Evolutionary conservation across 164 flowering plant genomes (phyloP), one percentile per base, ranked within the genome.

Genomic region (Vitis labrusca): DNA sequence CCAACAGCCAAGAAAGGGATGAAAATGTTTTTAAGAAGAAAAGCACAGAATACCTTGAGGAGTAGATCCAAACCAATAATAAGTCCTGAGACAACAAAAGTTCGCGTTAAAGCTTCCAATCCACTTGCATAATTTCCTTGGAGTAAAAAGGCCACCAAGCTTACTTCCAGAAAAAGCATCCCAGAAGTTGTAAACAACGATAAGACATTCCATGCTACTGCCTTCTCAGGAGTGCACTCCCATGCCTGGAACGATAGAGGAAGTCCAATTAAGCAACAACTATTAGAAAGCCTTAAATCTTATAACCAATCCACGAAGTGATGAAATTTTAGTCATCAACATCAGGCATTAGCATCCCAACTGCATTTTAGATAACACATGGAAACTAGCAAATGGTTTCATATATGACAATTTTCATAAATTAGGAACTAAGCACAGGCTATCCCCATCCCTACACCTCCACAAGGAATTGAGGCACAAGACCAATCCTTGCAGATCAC

Each of bases 11-110:
- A 48, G 63, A 13, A 30, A 50, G 53, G 44, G 15, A 1, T 8
- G 44, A 27, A 49, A 37, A 60, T 27, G 15, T 8, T 8, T 14
- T 32, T 10, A 3, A 5, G 59, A 3, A 63, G 15, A 47, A 64
- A 57, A 17, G 1, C 49, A 16, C 44, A 47, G 2, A 44, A 30
- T 79, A 94, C 97, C 97, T 89, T 89, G 50, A 92, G 83, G 64
- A 92, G 79, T 49, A 90, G 52, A 79, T 92, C 97, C 48, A 81
- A 64, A 51, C 88, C 91, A 75, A 92, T 91, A 76, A 91, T 61
- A 23, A 84, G 32, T 55, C 94, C 97, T 9, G 99, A 92, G 68
- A 91, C 71, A 27, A 81, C 71, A 73, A 92, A 92, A 16, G 95
- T 88, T 15, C 87, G 86, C 27, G 91, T 83, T 56, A 94, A 76